Percentiles rank a stretch among this genome's conserved stretches.
Conservation (phyloP, 108 stramenopile species). For the Nannochloropsis salina region DNA sequence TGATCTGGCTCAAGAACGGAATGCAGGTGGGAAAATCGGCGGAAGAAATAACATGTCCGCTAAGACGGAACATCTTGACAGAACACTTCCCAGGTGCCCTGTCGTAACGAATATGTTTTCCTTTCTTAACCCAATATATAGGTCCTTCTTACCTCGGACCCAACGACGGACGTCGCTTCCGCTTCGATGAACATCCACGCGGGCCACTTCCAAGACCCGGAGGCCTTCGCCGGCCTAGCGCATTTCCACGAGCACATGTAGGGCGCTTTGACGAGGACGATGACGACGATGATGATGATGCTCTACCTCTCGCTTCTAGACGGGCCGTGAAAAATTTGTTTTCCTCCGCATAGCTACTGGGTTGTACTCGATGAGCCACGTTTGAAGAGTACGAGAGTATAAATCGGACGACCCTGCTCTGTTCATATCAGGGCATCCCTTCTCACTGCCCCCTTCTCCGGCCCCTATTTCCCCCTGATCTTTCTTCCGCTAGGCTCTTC, state of each 20-base stretch:
- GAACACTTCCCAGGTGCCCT: neutral
- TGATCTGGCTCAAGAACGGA: constrained; percentile 34
- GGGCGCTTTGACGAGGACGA: neutral
- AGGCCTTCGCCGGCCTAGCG: constrained; percentile 73
- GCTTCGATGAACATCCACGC: constrained; percentile 85
- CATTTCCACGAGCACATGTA: constrained; percentile 61
- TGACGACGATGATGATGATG: too few relatives aligned
- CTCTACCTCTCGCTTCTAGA: too few relatives aligned
- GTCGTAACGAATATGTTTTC: neutral
- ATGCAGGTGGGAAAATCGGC: constrained; percentile 10
- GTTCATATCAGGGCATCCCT: too few relatives aligned
- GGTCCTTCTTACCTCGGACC: constrained; percentile 73
- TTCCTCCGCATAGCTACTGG: too few relatives aligned
- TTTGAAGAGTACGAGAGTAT: too few relatives aligned
- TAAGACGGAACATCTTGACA: neutral
- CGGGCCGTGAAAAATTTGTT: too few relatives aligned
- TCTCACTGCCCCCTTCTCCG: neutral
- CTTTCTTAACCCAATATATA: neutral
- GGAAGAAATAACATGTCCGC: neutral
- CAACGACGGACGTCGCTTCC: constrained; percentile 65
- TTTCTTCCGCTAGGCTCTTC: constrained; percentile 59
- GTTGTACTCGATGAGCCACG: too few relatives aligned
- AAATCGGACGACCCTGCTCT: too few relatives aligned
- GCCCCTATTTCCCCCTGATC: neutral
- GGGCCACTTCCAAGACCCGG: constrained; percentile 67